Percentiles rank a stretch among this genome's conserved stretches.
Evolutionary conservation across 345 rosid genomes (phyloP).

Genomic region (Salix koriyanagi): DNA sequence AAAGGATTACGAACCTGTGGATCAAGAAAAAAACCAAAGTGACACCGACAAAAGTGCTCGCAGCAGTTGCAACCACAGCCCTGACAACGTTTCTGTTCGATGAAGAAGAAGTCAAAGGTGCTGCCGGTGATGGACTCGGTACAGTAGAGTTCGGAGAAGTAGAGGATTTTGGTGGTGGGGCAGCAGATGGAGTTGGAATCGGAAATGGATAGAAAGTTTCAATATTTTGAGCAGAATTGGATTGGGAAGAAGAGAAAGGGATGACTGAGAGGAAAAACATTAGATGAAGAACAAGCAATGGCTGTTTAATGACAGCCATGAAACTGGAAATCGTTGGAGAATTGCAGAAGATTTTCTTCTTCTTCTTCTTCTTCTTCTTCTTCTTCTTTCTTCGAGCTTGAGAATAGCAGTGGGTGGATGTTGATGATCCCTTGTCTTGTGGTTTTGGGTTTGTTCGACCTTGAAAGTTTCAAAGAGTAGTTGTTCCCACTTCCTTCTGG

Average conservation of each 20-base stretch:
- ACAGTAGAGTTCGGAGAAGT: background rate
- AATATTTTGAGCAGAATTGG: conserved; percentile 47
- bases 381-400: background rate
- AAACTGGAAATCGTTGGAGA: background rate
- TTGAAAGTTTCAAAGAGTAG: conserved; percentile 31
- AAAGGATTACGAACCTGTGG: conserved; percentile 27
- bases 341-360: conserved; percentile 1
- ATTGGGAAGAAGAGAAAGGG: conserved; percentile 37
- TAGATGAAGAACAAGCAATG: conserved; percentile 25
- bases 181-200: conserved; percentile 12
- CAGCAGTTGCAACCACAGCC: conserved; percentile 68
- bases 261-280: conserved; percentile 10
- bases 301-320: conserved; percentile 36
- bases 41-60: conserved; percentile 47
- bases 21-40: conserved; percentile 46
- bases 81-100: conserved; percentile 30
- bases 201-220: conserved; percentile 50
- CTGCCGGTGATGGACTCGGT: background rate
- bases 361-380: background rate
- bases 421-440: background rate
- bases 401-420: background rate
- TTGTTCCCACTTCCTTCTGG: conserved; percentile 22
- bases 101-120: conserved; percentile 12
- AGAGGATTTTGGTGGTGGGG: conserved; percentile 1
- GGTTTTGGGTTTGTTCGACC: conserved; percentile 23